Conservation (phyloP, 345 rosid genomes). For the Passiflora organensis region DNA sequence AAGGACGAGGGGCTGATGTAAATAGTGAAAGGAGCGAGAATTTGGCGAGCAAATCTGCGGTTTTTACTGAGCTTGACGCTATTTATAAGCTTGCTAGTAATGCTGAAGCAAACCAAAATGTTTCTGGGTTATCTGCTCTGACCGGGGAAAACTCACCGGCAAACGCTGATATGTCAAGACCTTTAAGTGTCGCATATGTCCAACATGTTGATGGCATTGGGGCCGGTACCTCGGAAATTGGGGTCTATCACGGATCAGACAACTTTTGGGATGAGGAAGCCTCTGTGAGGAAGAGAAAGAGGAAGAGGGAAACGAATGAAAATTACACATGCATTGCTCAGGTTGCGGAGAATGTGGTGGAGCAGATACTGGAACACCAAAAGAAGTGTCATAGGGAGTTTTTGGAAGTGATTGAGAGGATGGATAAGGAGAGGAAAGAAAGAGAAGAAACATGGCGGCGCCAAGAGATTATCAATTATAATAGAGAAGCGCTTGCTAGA, state of each 20-base stretch:
- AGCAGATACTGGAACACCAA: slow-evolving; percentile 45
- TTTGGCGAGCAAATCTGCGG: slow-evolving; percentile 20
- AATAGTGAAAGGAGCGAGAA: slow-evolving; percentile 17
- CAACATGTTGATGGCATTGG: slow-evolving; percentile 12
- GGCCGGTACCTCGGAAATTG: slow-evolving; percentile 8
- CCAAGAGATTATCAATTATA: slow-evolving; percentile 27
- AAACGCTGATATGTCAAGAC: slow-evolving; percentile 12
- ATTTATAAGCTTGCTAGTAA: slow-evolving; percentile 26
- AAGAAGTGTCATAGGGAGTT: slow-evolving; percentile 34
- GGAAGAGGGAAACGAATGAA: slow-evolving; percentile 33
- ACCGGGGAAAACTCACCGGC: slow-evolving; percentile 27
- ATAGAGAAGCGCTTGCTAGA: slow-evolving; percentile 37
- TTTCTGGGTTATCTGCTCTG: slow-evolving; percentile 36
- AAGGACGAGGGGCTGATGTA: slow-evolving; percentile 2
- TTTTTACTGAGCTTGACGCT: slow-evolving; percentile 41
- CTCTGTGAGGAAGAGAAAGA: slow-evolving; percentile 23
- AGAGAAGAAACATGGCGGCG: slow-evolving; percentile 40
- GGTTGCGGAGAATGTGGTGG: slow-evolving; percentile 37
- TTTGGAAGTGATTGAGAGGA: slow-evolving; percentile 38
- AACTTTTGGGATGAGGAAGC: slow-evolving; percentile 23
- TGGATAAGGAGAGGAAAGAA: slow-evolving; percentile 33
- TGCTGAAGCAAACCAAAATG: slow-evolving; percentile 28
- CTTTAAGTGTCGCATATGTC: neutral
- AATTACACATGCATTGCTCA: slow-evolving; percentile 15
- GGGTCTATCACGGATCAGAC: slow-evolving; percentile 34